Conservation (phyloP, 1,284 basidiomycete genomes). For the Tremellales sp. region DNA sequence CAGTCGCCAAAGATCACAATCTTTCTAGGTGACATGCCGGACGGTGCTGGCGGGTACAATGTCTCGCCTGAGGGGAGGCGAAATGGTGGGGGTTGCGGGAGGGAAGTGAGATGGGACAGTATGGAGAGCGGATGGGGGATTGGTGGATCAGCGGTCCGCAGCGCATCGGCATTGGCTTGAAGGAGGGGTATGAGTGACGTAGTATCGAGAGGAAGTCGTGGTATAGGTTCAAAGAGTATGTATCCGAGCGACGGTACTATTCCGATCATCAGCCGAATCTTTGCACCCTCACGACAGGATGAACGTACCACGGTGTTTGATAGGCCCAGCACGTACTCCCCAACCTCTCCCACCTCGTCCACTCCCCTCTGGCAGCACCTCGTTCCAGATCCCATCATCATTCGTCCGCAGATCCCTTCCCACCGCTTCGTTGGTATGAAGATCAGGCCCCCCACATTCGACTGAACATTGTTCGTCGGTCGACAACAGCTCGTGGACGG, state of each 20-base stretch:
- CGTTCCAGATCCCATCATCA: conserved; percentile 67
- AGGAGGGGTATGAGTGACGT: conserved; percentile 44
- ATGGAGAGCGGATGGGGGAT: conserved; percentile 68
- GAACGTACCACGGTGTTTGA: conserved; percentile 69
- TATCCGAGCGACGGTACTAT: conserved; percentile 81
- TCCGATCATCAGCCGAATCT: neutral
- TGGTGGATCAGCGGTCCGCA: conserved; percentile 52
- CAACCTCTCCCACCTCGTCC: conserved; percentile 50
- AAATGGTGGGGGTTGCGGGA: conserved; percentile 56
- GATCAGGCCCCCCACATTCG: conserved; percentile 52
- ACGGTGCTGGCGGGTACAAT: conserved; percentile 61
- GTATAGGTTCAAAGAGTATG: conserved; percentile 62
- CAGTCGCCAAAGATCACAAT: conserved; percentile 46
- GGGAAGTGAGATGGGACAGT: conserved; percentile 62
- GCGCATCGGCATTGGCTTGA: conserved; percentile 51
- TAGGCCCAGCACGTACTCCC: conserved; percentile 70
- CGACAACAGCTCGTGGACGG: conserved; percentile 75
- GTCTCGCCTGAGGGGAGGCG: conserved; percentile 71
- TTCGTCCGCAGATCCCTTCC: conserved; percentile 64
- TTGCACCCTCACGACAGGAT: conserved; percentile 1
- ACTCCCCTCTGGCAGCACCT: conserved; percentile 48
- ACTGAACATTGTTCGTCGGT: conserved; percentile 54
- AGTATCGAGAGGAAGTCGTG: conserved; percentile 46
- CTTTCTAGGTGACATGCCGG: conserved; percentile 51
- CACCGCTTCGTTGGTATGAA: conserved; percentile 64